phyloP scores from a whole-genome alignment of 495 filamentous ascomycete species.

The Penicillium silybi region DNA sequence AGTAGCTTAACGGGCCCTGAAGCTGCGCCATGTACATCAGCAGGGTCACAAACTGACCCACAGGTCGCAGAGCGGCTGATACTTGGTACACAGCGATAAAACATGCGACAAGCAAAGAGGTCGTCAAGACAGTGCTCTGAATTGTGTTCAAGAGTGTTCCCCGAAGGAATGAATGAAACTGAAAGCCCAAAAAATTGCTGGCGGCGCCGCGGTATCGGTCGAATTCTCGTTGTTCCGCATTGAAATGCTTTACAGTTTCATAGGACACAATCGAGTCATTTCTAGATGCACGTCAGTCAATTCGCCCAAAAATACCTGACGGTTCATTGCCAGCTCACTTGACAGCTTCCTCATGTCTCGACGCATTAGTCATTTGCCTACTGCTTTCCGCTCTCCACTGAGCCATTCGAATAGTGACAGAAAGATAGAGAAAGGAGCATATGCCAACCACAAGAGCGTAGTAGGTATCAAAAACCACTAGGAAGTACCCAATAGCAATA shows the following conservation, averaged over 20 bases:
- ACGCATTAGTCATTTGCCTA: constrained; percentile 74
- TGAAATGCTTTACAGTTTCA: constrained; percentile 92
- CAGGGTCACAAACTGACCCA: constrained; percentile 66
- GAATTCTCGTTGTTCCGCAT: constrained; percentile 83
- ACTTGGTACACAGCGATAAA: constrained; percentile 76
- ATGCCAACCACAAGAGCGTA: constrained; percentile 73
- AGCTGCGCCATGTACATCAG: constrained; percentile 76
- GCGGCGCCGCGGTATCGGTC: constrained; percentile 69
- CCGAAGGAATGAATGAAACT: constrained; percentile 63
- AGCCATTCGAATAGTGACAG: constrained; percentile 77
- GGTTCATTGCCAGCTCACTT: too few species aligned
- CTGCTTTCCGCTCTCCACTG: constrained; percentile 71
- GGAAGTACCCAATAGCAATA: constrained; percentile 73
- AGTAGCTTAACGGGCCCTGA: constrained; percentile 77
- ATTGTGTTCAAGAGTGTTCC: constrained; percentile 77
- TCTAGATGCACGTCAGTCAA: not conserved
- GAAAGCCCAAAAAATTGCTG: constrained; percentile 63
- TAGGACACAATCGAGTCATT: constrained; percentile 87
- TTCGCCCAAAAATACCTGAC: too few species aligned
- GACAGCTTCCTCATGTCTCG: constrained; percentile 77
- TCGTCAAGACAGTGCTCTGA: constrained; percentile 76
- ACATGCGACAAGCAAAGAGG: constrained; percentile 64
- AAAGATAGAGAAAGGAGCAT: constrained; percentile 76
- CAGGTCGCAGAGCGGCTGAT: too few species aligned
- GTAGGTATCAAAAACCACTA: constrained; percentile 65